A percentile compares a stretch with the other conserved stretches of the same genome.
Conservation (phyloP, 1,139 yeast species). For the Nakaseomyces delphensis region DNA sequence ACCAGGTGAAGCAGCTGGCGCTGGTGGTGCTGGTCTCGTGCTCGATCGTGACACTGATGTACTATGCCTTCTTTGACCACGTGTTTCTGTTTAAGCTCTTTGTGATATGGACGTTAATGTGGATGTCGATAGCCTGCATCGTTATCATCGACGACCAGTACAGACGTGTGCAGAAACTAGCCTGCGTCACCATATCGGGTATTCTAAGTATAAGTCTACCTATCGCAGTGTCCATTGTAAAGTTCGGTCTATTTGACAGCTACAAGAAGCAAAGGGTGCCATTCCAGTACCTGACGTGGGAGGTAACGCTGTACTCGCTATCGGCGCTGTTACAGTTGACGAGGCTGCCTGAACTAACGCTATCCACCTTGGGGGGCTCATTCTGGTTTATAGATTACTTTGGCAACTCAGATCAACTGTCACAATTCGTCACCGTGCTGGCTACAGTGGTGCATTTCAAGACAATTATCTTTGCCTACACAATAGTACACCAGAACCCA, state of each 20-base stretch:
- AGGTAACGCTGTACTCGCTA: background rate
- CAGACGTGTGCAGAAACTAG: conserved; percentile 1
- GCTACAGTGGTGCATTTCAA: conserved; percentile 4
- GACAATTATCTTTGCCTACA: conserved; percentile 3
- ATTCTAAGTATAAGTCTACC: background rate
- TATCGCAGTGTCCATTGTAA: background rate
- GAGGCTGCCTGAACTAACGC: conserved; percentile 2
- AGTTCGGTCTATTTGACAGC: conserved; percentile 2
- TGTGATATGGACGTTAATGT: conserved; percentile 1
- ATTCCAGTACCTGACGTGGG: conserved; percentile 1
- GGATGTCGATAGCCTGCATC: conserved; percentile 20
- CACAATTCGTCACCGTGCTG: conserved; percentile 4
- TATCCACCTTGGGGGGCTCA: conserved; percentile 1
- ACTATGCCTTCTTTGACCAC: conserved; percentile 57
- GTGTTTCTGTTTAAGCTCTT: conserved; percentile 39
- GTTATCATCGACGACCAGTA: conserved; percentile 29
- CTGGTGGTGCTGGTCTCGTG: conserved; percentile 8
- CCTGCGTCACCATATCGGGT: background rate
- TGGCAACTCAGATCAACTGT: conserved; percentile 3
- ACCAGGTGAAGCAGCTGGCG: conserved; percentile 12
- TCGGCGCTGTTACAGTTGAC: conserved; percentile 2
- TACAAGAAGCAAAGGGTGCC: conserved; percentile 1
- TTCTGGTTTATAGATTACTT: conserved; percentile 2
- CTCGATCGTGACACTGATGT: conserved; percentile 30
- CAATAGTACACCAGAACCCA: conserved; percentile 2